Conservation (phyloP, 2,329 filamentous ascomycete species). For the Tolypocladium sp. region DNA sequence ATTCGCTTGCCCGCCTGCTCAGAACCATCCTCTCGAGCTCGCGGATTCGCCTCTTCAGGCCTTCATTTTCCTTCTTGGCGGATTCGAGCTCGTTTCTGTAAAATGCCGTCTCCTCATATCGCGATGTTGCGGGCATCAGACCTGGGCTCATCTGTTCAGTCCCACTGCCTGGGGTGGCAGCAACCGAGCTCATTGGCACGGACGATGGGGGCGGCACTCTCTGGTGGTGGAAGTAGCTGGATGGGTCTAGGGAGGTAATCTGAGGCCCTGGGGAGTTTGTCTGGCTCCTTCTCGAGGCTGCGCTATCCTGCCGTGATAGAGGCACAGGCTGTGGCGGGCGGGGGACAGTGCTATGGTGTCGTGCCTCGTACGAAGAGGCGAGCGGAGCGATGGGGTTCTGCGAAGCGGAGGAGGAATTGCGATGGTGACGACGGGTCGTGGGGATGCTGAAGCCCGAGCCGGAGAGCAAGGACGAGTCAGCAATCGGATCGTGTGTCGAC, state of each 20-base stretch:
- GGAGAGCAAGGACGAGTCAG: slow-evolving; percentile 44
- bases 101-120: slow-evolving; percentile 54
- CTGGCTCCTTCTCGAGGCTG: slow-evolving; percentile 42
- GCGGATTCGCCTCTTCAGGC: slow-evolving; percentile 49
- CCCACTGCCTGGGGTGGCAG: slow-evolving; percentile 29
- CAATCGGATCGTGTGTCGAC: slow-evolving; percentile 36
- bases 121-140: slow-evolving; percentile 45
- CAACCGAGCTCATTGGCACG: slow-evolving; percentile 25
- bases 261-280: slow-evolving; percentile 37
- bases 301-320: slow-evolving; percentile 46
- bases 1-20: slow-evolving; percentile 37
- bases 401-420: slow-evolving; percentile 50
- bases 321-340: slow-evolving; percentile 34
- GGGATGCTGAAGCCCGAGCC: slow-evolving; percentile 51
- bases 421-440: slow-evolving; percentile 43
- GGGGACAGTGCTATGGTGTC: slow-evolving; percentile 28
- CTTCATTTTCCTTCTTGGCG: slow-evolving; percentile 56
- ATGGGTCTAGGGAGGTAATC: slow-evolving; percentile 33
- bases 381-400: slow-evolving; percentile 32
- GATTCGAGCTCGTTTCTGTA: slow-evolving; percentile 51
- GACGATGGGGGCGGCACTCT: slow-evolving; percentile 26
- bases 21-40: slow-evolving; percentile 50
- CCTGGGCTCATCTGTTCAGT: slow-evolving; percentile 40
- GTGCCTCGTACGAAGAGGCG: slow-evolving; percentile 25
- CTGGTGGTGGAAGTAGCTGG: slow-evolving; percentile 40